Evolutionary conservation across 164 flowering plant genomes (phyloP).

Genomic region (Cinnamomum micranthum): DNA sequence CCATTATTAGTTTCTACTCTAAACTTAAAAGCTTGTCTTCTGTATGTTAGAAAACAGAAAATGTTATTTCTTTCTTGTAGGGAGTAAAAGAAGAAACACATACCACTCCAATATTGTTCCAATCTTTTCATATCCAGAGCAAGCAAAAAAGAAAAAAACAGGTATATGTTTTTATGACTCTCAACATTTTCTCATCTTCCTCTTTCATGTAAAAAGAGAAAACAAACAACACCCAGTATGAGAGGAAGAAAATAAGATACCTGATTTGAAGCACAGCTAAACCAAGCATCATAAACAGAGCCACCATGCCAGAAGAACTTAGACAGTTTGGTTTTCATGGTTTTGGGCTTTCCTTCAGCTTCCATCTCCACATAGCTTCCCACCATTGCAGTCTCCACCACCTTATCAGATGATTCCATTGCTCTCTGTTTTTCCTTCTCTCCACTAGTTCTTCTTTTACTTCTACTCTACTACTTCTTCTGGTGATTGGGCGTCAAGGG

Average conservation of each 20-base stretch:
- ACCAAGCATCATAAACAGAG: constrained; percentile 79
- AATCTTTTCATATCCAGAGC: too few relatives aligned
- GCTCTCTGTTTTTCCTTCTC: constrained; percentile 1
- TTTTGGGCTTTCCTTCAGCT: constrained; percentile 12
- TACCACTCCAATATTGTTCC: background rate
- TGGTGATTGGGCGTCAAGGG: background rate
- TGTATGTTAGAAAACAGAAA: background rate
- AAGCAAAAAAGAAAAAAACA: background rate
- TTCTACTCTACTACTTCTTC: constrained; percentile 11
- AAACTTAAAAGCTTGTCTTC: background rate
- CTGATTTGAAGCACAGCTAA: constrained; percentile 75
- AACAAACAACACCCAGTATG: background rate
- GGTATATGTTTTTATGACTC: background rate
- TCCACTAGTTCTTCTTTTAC: constrained; percentile 2
- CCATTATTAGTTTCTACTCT: too few relatives aligned
- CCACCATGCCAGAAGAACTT: constrained; percentile 68
- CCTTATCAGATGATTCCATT: constrained; percentile 53
- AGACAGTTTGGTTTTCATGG: constrained; percentile 12
- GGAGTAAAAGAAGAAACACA: background rate
- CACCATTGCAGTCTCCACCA: constrained; percentile 28
- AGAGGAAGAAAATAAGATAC: constrained; percentile 21
- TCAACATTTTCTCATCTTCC: too few relatives aligned
- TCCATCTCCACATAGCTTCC: constrained; percentile 35
- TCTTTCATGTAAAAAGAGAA: too few relatives aligned
- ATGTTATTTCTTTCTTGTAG: background rate